Evolutionary conservation across 225 moss, liverwort and hornwort genomes (phyloP).

Genomic region (Bryoerythrophyllum caledonicum): DNA sequence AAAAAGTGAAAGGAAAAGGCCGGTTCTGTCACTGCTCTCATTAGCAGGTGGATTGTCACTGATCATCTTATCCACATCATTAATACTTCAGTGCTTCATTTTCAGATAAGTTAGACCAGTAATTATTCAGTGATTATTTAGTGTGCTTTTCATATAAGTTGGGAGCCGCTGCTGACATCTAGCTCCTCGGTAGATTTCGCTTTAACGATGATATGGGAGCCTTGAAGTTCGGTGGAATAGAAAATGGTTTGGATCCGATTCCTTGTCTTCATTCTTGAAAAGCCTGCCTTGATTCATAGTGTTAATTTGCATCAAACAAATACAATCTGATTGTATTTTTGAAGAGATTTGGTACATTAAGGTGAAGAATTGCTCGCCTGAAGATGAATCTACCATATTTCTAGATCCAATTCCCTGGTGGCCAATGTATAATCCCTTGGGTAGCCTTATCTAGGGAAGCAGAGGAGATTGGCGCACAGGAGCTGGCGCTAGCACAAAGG

Average conservation of each 20-base stretch:
- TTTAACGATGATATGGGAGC: no score
- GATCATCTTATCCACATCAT: conserved; percentile 12
- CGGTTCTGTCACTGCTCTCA: background rate
- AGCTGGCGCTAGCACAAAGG: background rate
- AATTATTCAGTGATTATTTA: background rate
- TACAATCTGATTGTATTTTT: background rate
- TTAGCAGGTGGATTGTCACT: background rate
- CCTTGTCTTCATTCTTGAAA: no score
- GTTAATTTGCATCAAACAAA: background rate
- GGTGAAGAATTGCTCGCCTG: no score
- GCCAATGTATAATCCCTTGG: background rate
- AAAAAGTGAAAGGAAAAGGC: background rate
- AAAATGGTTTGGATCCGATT: no score
- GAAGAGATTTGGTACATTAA: no score
- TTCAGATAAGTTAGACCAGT: background rate
- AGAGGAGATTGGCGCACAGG: conserved; percentile 2
- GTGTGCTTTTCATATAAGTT: background rate
- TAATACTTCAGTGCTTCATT: no score
- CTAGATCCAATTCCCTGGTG: background rate
- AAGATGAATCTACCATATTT: fast-evolving
- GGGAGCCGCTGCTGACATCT: background rate
- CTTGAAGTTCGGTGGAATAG: no score
- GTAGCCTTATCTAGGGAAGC: background rate
- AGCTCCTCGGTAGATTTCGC: no score
- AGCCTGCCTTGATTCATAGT: background rate